A percentile compares a stretch with the other conserved stretches of the same genome.
These are phyloP conservation scores for Pestalotiopsis fici DNA, from an alignment of 2,329 filamentous ascomycete species.

Conservation along the genomic window DNA sequence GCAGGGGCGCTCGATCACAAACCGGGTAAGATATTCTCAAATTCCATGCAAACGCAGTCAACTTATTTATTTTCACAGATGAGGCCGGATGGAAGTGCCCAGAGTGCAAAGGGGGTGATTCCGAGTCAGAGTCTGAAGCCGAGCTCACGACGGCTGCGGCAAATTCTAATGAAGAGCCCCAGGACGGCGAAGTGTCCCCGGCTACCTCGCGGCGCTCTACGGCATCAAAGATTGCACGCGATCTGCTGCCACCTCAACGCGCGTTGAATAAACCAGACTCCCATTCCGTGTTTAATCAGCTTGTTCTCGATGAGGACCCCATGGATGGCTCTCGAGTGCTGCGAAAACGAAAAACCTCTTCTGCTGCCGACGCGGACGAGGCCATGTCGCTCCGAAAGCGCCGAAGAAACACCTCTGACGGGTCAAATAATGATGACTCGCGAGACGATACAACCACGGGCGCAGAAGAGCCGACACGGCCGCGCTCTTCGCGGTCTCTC, in stretches of 20 bases:
- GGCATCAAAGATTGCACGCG: constrained; percentile 67
- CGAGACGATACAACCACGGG: constrained; percentile 34
- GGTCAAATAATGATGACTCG: constrained; percentile 31
- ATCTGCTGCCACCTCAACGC: constrained; percentile 70
- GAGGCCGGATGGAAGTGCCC: constrained; percentile 52
- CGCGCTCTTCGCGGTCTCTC: constrained; percentile 57
- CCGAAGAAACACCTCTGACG: constrained; percentile 48
- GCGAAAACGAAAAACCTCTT: constrained; percentile 82
- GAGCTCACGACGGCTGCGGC: constrained; percentile 25
- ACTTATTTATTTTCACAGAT: constrained; percentile 28
- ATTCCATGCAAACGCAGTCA: background rate
- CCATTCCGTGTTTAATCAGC: constrained; percentile 75
- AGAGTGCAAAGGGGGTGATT: constrained; percentile 39
- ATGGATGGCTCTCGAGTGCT: constrained; percentile 77
- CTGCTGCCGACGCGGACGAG: constrained; percentile 60
- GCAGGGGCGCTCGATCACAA: constrained; percentile 62
- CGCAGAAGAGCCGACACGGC: constrained; percentile 32
- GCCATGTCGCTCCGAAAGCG: constrained; percentile 55
- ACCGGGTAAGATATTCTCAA: constrained; percentile 55
- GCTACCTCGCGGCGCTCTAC: constrained; percentile 52
- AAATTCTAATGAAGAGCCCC: constrained; percentile 30
- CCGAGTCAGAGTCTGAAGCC: constrained; percentile 30
- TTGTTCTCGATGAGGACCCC: constrained; percentile 71
- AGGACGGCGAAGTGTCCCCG: constrained; percentile 36
- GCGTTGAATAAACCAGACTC: constrained; percentile 67